Evolutionary conservation across 163 green algal genomes (phyloP), one percentile per base, ranked within the genome.

Genomic region (Trebouxiophyceae sp.): DNA sequence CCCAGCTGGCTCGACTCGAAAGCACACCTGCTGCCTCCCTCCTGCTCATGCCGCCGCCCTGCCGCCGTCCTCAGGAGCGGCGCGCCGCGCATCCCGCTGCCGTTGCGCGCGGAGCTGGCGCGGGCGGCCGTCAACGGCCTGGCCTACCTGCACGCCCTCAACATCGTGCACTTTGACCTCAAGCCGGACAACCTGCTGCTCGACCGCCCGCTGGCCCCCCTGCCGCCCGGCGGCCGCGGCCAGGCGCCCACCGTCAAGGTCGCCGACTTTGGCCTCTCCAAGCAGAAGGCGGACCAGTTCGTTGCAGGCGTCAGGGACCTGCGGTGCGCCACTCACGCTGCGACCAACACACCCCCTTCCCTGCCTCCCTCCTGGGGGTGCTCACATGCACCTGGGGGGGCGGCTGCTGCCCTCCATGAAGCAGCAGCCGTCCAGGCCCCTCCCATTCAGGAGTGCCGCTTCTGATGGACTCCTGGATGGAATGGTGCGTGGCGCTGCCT

Each of bases 141-240:
- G 76, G 81, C 86, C 0, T 93, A 91, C 77, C 80, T 92, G n/a
- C 87, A 95, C 72, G 83, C 85, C n/a, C 60, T 67, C 34, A 66
- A 71, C 12, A 58, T 93, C 12, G 87, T 93, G 19, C 87, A 95
- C 73, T 93, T 95, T 71, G 87, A 95, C 65, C 84, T 95, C 29
- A 88, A 88, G 76, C 85, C 85, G 5, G 87, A 95, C 77, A 95
- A 95, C 74, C 74, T 95, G 72, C 81, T 95, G 67, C 75, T 95
- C 30, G 87, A 93, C 39, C 79, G 74, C 22, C 74, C 83, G 45
- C 63, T 77, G 27, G 45, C 23, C 3, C 16, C 61, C 44, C 0
- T 12, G 44, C 3, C n/a, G n/a, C 24, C 23, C 26, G 24, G 34
- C 45, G 63, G 29, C 20, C 46, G 55, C 32, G 34, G 55, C 28